Evolutionary conservation across 306 rosid species (phyloP).

Genomic region (Glycyrrhiza uralensis): DNA sequence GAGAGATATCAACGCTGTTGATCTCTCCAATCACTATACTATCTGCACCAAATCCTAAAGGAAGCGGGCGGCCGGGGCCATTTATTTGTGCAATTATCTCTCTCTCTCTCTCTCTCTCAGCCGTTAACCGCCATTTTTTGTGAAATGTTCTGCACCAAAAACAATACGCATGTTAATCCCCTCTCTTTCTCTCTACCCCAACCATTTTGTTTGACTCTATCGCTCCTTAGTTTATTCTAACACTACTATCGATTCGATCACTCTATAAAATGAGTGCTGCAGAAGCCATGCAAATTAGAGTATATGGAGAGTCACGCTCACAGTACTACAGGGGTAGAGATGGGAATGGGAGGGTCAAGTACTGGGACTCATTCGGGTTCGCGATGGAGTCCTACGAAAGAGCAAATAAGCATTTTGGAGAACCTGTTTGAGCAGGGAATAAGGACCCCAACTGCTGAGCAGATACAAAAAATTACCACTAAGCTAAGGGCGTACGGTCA

Average conservation of each 20-base stretch:
- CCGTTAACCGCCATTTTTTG: conserved; percentile 82
- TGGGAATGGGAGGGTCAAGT: conserved; percentile 17
- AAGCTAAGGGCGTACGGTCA: conserved; percentile 58
- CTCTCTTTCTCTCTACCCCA: conserved; percentile 28
- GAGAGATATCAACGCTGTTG: not conserved
- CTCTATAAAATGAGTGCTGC: conserved; percentile 39
- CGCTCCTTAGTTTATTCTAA: conserved; percentile 34
- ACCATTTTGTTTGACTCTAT: too few species aligned
- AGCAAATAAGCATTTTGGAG: conserved; percentile 70
- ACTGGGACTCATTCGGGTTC: conserved; percentile 30
- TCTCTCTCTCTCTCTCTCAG: conserved; percentile 26
- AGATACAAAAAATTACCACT: conserved; percentile 63
- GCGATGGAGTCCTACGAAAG: conserved; percentile 86
- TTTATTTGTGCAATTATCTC: too few species aligned
- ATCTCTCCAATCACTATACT: conserved; percentile 30
- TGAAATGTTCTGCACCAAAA: conserved; percentile 80
- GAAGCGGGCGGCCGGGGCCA: too few species aligned
- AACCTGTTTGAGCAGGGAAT: conserved; percentile 64
- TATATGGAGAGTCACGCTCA: conserved; percentile 6
- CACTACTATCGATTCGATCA: conserved; percentile 9
- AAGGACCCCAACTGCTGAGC: conserved; percentile 72
- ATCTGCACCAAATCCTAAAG: too few species aligned
- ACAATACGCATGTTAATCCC: conserved; percentile 85
- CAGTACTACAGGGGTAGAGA: not conserved
- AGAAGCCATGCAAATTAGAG: too few species aligned